Conservation (phyloP, 2,329 filamentous ascomycete species). For the Geosmithia putterillii region DNA sequence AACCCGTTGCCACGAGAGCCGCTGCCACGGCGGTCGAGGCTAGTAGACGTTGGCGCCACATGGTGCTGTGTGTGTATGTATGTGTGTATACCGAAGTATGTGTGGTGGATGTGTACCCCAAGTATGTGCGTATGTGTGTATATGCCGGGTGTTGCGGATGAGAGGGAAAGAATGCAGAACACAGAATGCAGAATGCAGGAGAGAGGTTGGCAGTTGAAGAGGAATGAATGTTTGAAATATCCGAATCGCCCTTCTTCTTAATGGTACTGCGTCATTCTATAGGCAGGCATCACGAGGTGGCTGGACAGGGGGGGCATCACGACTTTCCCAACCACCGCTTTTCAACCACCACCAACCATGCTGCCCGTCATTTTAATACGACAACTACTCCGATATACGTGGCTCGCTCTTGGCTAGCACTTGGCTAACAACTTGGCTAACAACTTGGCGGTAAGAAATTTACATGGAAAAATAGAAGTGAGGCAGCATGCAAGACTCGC, state of each 20-base stretch:
- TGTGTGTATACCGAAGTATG: not conserved
- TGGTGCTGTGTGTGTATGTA: not conserved
- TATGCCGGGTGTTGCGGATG: not conserved
- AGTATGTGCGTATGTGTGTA: not conserved
- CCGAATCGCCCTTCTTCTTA: too few species aligned
- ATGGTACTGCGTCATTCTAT: not conserved
- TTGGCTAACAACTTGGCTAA: too few species aligned
- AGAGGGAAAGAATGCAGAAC: not conserved
- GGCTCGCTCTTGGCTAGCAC: too few species aligned
- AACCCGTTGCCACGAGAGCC: constrained; percentile 9
- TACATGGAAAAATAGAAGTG: too few species aligned
- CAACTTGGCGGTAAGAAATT: too few species aligned
- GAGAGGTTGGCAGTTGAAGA: not conserved
- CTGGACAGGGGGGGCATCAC: not conserved
- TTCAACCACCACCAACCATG: not conserved
- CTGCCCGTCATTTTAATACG: not conserved
- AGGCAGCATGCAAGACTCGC: too few species aligned
- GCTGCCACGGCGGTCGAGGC: constrained; percentile 1
- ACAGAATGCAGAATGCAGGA: not conserved
- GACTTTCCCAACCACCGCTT: not conserved
- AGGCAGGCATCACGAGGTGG: not conserved
- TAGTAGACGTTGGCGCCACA: constrained; percentile 1
- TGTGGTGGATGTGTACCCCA: too few species aligned
- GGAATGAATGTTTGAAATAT: not conserved
- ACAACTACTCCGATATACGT: not conserved